Conservation (phyloP, 768 basidiomycete species). For the Phaeotremella fagi region DNA sequence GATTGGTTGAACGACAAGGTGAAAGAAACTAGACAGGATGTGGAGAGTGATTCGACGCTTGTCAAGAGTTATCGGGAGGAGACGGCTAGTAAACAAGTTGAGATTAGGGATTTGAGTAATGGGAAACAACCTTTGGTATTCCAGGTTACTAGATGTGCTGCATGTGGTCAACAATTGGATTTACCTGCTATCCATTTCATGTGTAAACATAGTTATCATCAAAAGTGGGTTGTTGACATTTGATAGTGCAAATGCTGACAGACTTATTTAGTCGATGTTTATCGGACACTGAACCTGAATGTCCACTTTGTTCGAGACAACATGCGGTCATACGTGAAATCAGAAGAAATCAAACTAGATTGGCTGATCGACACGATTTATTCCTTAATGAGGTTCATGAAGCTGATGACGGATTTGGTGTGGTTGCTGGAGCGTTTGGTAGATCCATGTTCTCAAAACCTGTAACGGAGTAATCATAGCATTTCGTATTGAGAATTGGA, state of each 20-base stretch:
- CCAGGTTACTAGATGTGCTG: slow-evolving; percentile 88
- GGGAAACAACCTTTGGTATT: slow-evolving; percentile 76
- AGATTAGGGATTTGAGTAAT: slow-evolving; percentile 75
- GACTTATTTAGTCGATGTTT: slow-evolving; percentile 60
- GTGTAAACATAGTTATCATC: slow-evolving; percentile 97
- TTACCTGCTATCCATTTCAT: slow-evolving; percentile 93
- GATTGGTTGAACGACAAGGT: slow-evolving; percentile 82
- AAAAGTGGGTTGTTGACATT: slow-evolving; percentile 57
- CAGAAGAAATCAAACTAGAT: slow-evolving; percentile 71
- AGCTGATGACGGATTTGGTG: slow-evolving; percentile 48
- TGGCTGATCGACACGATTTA: slow-evolving; percentile 55
- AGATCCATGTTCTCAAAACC: slow-evolving; percentile 35
- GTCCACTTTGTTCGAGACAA: slow-evolving; percentile 79
- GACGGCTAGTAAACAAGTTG: slow-evolving; percentile 70
- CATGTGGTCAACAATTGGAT: slow-evolving; percentile 83
- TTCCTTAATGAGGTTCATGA: slow-evolving; percentile 49
- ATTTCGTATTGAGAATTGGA: too few species aligned
- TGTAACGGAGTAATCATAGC: slow-evolving; percentile 5
- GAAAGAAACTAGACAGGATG: slow-evolving; percentile 65
- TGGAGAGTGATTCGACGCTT: slow-evolving; percentile 67
- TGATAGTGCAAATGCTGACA: background rate
- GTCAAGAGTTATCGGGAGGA: slow-evolving; percentile 85
- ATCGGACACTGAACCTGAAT: slow-evolving; percentile 82
- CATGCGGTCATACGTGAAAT: slow-evolving; percentile 89
- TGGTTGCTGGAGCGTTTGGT: slow-evolving; percentile 48